A percentile compares a stretch with the other conserved stretches of the same genome.
Evolutionary conservation across 75 land plant species (phyloP).

Genomic region (Cunninghamia lanceolata): DNA sequence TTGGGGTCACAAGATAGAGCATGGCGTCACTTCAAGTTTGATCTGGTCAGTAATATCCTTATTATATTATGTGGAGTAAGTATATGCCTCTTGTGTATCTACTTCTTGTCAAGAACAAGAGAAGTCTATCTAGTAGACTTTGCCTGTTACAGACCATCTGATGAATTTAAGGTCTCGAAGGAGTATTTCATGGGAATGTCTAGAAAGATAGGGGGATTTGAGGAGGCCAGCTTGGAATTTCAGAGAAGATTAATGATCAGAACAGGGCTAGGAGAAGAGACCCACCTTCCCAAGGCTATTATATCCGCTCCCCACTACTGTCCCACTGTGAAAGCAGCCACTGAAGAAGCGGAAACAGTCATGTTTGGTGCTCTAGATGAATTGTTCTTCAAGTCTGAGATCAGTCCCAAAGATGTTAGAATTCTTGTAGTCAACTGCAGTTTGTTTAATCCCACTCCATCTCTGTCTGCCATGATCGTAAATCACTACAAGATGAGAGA

Average conservation of each 20-base stretch:
- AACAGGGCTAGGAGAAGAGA: slow-evolving; percentile 38
- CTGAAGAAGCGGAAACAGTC: slow-evolving; percentile 36
- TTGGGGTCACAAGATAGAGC: neutral
- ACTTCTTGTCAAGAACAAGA: slow-evolving; percentile 28
- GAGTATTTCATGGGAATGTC: slow-evolving; percentile 29
- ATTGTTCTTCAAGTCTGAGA: slow-evolving; percentile 25
- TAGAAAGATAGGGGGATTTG: slow-evolving; percentile 12
- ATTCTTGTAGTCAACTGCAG: slow-evolving; percentile 50
- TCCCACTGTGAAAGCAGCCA: slow-evolving; percentile 41
- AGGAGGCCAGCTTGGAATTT: slow-evolving; percentile 32
- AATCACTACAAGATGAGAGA: slow-evolving; percentile 54
- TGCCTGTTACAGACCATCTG: slow-evolving; percentile 43
- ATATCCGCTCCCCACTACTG: slow-evolving; percentile 24
- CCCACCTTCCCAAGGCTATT: slow-evolving; percentile 42
- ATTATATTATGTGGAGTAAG: neutral
- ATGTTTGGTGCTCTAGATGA: slow-evolving; percentile 56
- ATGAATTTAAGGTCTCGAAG: slow-evolving; percentile 18
- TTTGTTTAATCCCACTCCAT: slow-evolving; percentile 47
- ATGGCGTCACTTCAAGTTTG: neutral
- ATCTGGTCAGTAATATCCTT: slow-evolving; percentile 8
- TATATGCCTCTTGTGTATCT: slow-evolving; percentile 32
- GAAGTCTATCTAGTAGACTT: slow-evolving; percentile 40
- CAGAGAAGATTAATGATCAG: slow-evolving; percentile 34
- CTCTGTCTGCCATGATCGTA: slow-evolving; percentile 45
- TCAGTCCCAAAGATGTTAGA: slow-evolving; percentile 44